Percentiles rank a stretch among this genome's conserved stretches.
Evolutionary conservation across 2,329 filamentous ascomycete genomes (phyloP).

Genomic region (Fusarium pseudoanthophilum): DNA sequence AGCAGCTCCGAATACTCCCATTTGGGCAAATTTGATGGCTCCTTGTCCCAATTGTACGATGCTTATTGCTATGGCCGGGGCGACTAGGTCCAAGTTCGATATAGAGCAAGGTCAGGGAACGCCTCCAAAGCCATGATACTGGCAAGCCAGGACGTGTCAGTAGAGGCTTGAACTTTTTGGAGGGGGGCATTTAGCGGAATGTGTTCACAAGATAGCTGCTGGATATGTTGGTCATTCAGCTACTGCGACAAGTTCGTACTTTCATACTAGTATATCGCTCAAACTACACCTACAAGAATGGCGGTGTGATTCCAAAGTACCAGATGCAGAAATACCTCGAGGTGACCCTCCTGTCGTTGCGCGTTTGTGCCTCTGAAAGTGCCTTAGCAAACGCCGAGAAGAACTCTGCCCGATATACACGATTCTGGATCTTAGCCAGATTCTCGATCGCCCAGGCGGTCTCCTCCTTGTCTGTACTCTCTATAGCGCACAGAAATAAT

Average conservation of each 20-base stretch:
- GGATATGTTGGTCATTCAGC: accelerated
- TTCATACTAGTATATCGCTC: accelerated
- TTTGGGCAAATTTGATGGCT: background rate
- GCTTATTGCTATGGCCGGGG: background rate
- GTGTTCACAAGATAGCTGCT: background rate
- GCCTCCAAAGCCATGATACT: background rate
- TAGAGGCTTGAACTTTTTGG: background rate
- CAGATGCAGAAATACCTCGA: conserved; percentile 6
- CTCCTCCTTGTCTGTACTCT: background rate
- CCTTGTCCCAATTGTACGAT: background rate
- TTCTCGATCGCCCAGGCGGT: background rate
- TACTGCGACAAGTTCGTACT: background rate
- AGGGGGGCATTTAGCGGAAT: accelerated
- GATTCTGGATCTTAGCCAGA: background rate
- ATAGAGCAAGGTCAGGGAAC: background rate
- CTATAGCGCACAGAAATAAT: background rate
- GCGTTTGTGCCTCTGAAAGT: background rate
- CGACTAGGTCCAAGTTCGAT: background rate
- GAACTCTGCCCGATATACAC: background rate
- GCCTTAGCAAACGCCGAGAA: background rate
- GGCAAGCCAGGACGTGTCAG: background rate
- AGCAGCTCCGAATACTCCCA: background rate
- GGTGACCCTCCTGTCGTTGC: background rate
- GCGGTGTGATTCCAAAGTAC: background rate
- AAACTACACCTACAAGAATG: background rate